Evolutionary conservation across 352 stramenopile species (phyloP).

Genomic region (Phytophthora sp.): DNA sequence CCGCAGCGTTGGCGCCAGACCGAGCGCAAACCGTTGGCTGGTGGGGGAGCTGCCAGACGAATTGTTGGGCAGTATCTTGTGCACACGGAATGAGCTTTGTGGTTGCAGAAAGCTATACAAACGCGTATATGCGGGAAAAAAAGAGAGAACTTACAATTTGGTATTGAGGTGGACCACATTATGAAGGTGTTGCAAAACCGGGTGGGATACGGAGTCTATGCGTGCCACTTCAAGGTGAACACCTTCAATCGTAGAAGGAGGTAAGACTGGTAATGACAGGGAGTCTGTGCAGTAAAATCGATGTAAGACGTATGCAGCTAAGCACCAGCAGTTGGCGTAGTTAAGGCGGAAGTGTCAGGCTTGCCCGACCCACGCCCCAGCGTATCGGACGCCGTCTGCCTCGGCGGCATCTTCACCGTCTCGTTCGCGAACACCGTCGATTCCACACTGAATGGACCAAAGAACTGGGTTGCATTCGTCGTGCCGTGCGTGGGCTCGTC

Average conservation of each 20-base stretch:
- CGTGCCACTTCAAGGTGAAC: conserved; percentile 4
- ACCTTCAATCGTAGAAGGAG: too few species aligned
- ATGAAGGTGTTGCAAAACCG: conserved; percentile 10
- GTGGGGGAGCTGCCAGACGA: background rate
- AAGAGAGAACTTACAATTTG: background rate
- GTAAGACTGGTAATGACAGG: too few species aligned
- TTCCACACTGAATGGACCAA: conserved; percentile 14
- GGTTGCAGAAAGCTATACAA: too few species aligned
- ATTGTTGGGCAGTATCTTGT: conserved; percentile 8
- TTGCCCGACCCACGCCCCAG: too few species aligned
- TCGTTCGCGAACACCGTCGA: conserved; percentile 12
- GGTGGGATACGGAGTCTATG: background rate
- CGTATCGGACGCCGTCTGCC: too few species aligned
- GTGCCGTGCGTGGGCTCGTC: background rate
- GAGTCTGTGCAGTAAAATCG: too few species aligned
- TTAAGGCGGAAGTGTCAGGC: too few species aligned
- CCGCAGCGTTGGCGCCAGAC: too few species aligned
- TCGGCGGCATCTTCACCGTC: too few species aligned
- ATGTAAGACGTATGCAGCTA: too few species aligned
- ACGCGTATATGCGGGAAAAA: conserved; percentile 20
- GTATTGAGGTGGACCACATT: conserved; percentile 22
- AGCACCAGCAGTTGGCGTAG: too few species aligned
- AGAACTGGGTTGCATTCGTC: background rate
- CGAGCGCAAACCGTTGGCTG: conserved; percentile 32
- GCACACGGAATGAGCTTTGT: background rate